These are phyloP conservation scores for Aureobasidium sp. DNA, from an alignment of 2,329 filamentous ascomycete genomes.

Conservation along the genomic window DNA sequence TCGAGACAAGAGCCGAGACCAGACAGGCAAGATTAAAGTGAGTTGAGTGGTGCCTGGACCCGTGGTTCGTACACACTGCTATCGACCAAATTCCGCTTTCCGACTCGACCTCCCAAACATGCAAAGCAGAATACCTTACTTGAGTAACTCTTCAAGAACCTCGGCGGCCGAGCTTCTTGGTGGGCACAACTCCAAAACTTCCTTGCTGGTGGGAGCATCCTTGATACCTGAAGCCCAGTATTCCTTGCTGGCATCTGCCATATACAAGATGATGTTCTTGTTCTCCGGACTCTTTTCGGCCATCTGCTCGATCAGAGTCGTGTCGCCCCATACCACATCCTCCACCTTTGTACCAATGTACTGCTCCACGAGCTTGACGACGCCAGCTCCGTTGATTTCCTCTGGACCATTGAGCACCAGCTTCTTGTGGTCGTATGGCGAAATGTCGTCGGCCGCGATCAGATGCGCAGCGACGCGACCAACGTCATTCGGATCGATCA, in stretches of 20 bases:
- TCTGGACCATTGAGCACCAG: neutral
- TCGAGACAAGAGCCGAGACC: too few relatives aligned
- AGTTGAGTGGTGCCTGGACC: too few relatives aligned
- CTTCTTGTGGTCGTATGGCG: neutral
- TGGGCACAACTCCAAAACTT: neutral
- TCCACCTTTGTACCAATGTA: neutral
- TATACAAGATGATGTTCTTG: neutral
- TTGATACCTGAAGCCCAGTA: neutral
- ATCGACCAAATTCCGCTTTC: too few relatives aligned
- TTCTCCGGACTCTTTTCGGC: neutral
- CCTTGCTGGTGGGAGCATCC: neutral
- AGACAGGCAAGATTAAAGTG: too few relatives aligned
- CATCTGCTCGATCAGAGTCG: neutral
- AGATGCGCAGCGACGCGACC: neutral
- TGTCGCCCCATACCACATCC: neutral
- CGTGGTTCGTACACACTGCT: too few relatives aligned
- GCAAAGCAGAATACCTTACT: neutral
- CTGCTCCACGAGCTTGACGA: neutral
- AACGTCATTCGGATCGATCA: neutral
- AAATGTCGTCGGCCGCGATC: neutral
- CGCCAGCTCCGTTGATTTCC: neutral
- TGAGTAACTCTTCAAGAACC: neutral
- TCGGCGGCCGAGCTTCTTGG: neutral
- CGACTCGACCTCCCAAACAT: too few relatives aligned
- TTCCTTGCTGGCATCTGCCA: neutral